Conservation (phyloP, 1,139 yeast species). For the Yamadazyma sp. region DNA sequence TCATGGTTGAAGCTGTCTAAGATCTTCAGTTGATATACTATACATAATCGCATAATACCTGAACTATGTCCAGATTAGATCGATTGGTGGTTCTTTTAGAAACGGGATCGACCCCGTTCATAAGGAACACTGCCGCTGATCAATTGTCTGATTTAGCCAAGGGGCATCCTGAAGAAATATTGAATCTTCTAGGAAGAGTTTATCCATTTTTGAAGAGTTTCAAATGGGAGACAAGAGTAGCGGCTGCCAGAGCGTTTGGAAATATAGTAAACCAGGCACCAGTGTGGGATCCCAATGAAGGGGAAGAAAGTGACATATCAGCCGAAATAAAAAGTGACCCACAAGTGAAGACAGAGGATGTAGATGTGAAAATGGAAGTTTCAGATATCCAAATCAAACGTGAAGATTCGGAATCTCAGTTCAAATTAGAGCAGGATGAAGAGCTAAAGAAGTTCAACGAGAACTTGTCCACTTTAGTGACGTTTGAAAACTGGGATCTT, state of each 20-base stretch:
- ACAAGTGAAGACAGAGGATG: conserved; percentile 2
- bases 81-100: conserved; percentile 79
- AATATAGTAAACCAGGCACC: conserved; percentile 82
- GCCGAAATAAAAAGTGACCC: neutral
- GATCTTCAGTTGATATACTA: neutral
- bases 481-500: conserved; percentile 65
- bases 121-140: conserved; percentile 95
- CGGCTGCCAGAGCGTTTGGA: conserved; percentile 95
- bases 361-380: conserved; percentile 6
- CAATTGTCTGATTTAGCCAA: conserved; percentile 93
- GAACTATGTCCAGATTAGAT: conserved; percentile 54
- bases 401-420: conserved; percentile 25
- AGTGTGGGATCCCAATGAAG: conserved; percentile 82
- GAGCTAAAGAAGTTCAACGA: conserved; percentile 50
- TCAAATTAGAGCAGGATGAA: conserved; percentile 46
- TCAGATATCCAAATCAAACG: conserved; percentile 27
- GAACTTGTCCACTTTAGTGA: conserved; percentile 47
- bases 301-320: conserved; percentile 20
- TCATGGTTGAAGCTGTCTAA: neutral
- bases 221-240: conserved; percentile 95
- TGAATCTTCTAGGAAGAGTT: conserved; percentile 81
- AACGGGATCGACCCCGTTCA: conserved; percentile 93
- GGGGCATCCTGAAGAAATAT: conserved; percentile 90
- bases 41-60: neutral
- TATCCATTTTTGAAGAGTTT: conserved; percentile 81